Evolutionary conservation across 2,329 filamentous ascomycete genomes (phyloP), one percentile per base, ranked within the genome.

Genomic region (Paraconiothyrium sp.): DNA sequence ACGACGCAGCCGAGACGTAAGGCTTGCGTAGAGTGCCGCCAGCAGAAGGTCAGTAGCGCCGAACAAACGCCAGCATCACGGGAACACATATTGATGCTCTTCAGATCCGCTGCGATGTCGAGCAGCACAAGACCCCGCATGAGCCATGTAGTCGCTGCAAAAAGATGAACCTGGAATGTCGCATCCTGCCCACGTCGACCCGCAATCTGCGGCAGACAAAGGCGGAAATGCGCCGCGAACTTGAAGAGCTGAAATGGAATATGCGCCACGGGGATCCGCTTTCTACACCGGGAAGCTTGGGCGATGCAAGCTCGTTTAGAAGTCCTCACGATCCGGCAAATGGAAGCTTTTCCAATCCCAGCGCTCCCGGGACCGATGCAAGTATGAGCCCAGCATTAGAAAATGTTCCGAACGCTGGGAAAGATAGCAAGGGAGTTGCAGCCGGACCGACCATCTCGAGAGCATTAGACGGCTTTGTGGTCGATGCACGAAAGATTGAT

Each of bases 31-130:
- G 76, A 78, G 61, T 78, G 76, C 60, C 69, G 76, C 50, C 76
- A 78, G 63, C 76, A 78, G 68, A 78, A 78, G 71, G 76, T 76
- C 14, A 35, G 54, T 54, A 41, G n/a, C 30, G 43, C 24, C 35
- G 34, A 54, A 34, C 34, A 20, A 47, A 35, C 11, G 56, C 37
- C 48, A 48, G 27, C 35, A 46, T 43, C 11, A 9, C 37, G 10
- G 41, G 37, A 32, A 37, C 10, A 14, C n/a, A 34, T 14, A 20
- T 22, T 55, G 50, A 16, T 47, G 30, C 61, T 54, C 37, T 54
- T 67, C 59, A 78, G 76, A 78, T 78, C 54, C 74, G 74, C 62
- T 78, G 76, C 67, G 75, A 78, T 72, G 76, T 78, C 46, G 75
- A 78, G 64, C 75, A 78, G 62, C 69, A 73, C 64, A 76, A 76